These are phyloP conservation scores for Porphyra umbilicalis DNA, from an alignment of 31 red algal genomes.

Conservation along the genomic window DNA sequence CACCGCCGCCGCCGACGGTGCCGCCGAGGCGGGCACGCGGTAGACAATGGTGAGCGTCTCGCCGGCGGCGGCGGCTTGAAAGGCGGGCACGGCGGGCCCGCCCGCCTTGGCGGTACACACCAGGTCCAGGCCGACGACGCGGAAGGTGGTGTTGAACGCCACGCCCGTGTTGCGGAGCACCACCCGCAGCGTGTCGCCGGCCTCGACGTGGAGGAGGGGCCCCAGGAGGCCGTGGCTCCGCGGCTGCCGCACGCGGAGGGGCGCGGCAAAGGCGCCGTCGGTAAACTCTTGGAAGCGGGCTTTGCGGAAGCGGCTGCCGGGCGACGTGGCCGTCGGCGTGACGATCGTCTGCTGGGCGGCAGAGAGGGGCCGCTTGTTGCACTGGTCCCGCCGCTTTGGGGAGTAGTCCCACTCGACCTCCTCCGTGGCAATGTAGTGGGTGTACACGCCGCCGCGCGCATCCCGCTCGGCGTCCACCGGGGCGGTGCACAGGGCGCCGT, in stretches of 20 bases:
- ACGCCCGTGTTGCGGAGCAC: conserved; percentile 14
- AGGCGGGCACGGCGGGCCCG: conserved; percentile 1
- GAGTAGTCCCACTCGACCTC: conserved; percentile 36
- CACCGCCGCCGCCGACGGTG: too few species aligned
- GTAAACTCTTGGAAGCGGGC: conserved; percentile 32
- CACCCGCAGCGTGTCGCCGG: conserved; percentile 17
- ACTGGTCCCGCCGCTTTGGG: conserved; percentile 12
- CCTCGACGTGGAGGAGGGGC: conserved; percentile 30
- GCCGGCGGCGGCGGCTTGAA: too few species aligned
- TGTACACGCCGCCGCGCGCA: neutral
- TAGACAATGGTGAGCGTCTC: neutral
- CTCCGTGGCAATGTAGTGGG: conserved; percentile 36
- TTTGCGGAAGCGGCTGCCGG: conserved; percentile 21
- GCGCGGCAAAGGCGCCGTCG: conserved; percentile 2
- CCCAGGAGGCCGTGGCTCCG: conserved; percentile 14
- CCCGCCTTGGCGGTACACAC: conserved; percentile 1
- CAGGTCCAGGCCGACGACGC: conserved; percentile 11
- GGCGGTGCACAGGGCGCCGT: neutral
- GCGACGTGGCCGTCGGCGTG: conserved; percentile 6
- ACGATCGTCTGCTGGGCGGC: conserved; percentile 13
- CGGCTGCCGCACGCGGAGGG: neutral
- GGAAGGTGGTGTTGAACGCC: conserved; percentile 7
- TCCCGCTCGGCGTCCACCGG: neutral
- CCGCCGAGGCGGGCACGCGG: neutral
- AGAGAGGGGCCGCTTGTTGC: conserved; percentile 5